phyloP scores from a whole-genome alignment of 257 asterid genomes.

The Solanum bukasovii region DNA sequence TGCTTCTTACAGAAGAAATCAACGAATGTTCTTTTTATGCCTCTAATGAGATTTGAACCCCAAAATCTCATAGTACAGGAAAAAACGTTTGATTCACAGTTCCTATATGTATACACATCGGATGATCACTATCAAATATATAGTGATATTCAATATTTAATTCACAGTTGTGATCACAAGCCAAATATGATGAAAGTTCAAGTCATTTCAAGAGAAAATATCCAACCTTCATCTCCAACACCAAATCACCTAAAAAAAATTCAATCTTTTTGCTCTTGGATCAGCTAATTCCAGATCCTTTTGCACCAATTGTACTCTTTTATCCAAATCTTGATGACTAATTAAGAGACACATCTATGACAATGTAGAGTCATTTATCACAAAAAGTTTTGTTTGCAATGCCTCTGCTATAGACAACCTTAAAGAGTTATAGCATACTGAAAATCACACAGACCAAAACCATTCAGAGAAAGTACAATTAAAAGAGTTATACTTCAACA shows the following conservation, averaged over 20 bases:
- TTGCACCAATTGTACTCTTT: slow-evolving; percentile 56
- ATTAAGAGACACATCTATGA: too few species aligned
- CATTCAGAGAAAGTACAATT: not conserved
- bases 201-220: slow-evolving; percentile 30
- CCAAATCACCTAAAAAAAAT: slow-evolving; percentile 44
- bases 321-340: slow-evolving; percentile 24
- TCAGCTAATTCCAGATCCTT: slow-evolving; percentile 66
- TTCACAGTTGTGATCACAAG: not conserved
- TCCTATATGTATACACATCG: too few species aligned
- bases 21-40: too few species aligned
- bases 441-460: not conserved
- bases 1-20: too few species aligned
- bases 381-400: too few species aligned
- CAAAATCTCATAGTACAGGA: too few species aligned
- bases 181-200: slow-evolving; percentile 9
- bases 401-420: too few species aligned
- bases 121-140: too few species aligned
- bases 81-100: not conserved
- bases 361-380: too few species aligned
- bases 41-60: too few species aligned
- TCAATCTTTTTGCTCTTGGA: slow-evolving; percentile 42
- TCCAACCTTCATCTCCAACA: slow-evolving; percentile 59
- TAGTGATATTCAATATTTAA: too few species aligned
- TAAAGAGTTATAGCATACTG: too few species aligned
- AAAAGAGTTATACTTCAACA: not conserved